Conservation (phyloP, 1,284 basidiomycete genomes). For the Vanrija sp. region DNA sequence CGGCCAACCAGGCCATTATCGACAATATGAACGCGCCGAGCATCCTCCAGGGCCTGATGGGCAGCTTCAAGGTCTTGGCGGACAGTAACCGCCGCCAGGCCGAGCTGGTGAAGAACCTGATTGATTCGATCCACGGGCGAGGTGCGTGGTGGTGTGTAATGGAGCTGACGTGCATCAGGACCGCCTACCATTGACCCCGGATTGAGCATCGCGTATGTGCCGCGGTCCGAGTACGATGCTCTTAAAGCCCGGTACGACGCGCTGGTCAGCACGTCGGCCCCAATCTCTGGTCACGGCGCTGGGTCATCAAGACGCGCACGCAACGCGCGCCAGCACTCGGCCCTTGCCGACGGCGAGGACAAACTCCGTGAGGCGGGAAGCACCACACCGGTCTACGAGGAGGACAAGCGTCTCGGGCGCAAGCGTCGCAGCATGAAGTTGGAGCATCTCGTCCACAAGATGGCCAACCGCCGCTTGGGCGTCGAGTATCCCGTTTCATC, state of each 20-base stretch:
- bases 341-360: conserved; percentile 2
- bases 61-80: conserved; percentile 28
- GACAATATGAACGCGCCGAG: conserved; percentile 30
- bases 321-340: neutral
- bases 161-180: neutral
- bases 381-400: conserved; percentile 11
- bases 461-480: conserved; percentile 44
- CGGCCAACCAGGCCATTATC: conserved; percentile 22
- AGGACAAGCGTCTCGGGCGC: conserved; percentile 19
- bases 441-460: conserved; percentile 46
- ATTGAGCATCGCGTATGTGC: conserved; percentile 26
- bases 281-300: neutral
- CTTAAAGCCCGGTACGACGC: conserved; percentile 38
- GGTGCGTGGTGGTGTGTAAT: neutral
- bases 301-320: neutral
- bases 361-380: neutral
- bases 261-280: conserved; percentile 18
- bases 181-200: conserved; percentile 25
- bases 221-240: conserved; percentile 33
- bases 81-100: conserved; percentile 33
- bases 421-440: conserved; percentile 43
- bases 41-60: conserved; percentile 28
- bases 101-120: conserved; percentile 31
- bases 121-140: conserved; percentile 13
- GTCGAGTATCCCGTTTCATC: conserved; percentile 37